Base-by-base conservation (phyloP, 2,329 filamentous ascomycete species). In the Ophiostoma novo-ulmi region DNA sequence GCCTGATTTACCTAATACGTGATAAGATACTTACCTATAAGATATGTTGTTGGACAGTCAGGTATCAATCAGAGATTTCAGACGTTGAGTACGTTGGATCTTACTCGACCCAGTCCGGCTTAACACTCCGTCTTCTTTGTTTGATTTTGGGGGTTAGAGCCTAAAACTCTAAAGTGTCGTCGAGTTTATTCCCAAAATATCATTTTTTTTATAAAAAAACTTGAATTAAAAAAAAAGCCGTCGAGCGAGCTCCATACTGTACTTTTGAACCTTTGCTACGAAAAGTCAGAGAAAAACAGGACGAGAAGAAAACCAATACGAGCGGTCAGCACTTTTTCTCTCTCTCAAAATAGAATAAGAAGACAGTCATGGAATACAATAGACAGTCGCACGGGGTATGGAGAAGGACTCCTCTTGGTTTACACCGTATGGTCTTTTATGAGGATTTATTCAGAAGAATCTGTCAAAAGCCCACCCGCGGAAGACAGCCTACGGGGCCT, bases 311-410 rank as follows among this genome's bases (percentile, higher is more conserved):
- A 58, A 14, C 31, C 31, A 26, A 26, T 58, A 58, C 52, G 52
- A 58, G 52, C 52, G 52, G 52, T 58, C 52, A 58, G 22, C n/a
- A 31, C n/a, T 26, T 58, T 48, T 48, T 5, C 17, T 20, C 17
- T 20, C 17, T 48, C 17, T 48, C 44, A 8, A 48, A 48, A 48
- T 48, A 48, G 17, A 48, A 48, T 5, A 48, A 48, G 17, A 48
- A 48, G 17, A 48, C 38, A 13, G 44, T 3, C 44, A 48, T 48
- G 44, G 44, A 48, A 48, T 17, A 48, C 44, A 17, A 13, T 58
- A 58, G 52, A 58, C 17, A 17, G 52, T 58, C 22, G 52, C 52
- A 58, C 52, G 52, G 52, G 52, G 52, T 58, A 58, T 58, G 52
- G 52, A 26, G 52, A 17, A 48, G 44, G 14, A 17, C 44, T 20